Evolutionary conservation across 179 eudicot species (phyloP), one percentile per base, ranked within the genome.

Genomic region (Silene noctiflora): DNA sequence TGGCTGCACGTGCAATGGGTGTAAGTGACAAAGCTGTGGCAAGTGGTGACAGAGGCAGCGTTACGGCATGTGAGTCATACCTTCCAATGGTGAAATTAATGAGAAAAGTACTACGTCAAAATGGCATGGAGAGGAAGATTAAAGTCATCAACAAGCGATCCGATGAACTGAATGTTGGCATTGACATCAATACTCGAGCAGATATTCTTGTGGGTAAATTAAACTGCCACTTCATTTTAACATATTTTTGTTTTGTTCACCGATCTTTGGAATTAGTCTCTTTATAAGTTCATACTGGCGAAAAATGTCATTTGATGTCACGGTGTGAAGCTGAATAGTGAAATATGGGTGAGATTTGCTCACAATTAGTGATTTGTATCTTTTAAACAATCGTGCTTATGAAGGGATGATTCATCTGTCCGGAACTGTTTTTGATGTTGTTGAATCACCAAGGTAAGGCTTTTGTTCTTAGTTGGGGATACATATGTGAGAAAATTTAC

Each of bases 81-180:
- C 96, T 94, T 85, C 98, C 98, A 0, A 94, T 94, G 98, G 86
- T 90, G 12, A 94, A 94, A 79, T 75, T 94, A 85, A 88, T 88
- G 98, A 79, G 86, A 72, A 91, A 88, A 84, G 90, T 91, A 61
- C 60, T 90, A 71, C 92, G 87, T 33, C 76, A 75, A 75, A 94
- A 94, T 84, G 84, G 83, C 72, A 82, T 94, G 91, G 86, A 86
- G 67, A 83, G 77, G 69, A 91, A 81, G 46, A 82, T 94, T 14
- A 85, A 86, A 33, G 72, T 94, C 67, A 80, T 91, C 76, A 86
- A 90, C 85, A 94, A 91, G 87, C 88, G 98, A 75, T 91, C 97
- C 0, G 98, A 94, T 84, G 97, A 94, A 75, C 76, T 91, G 71
- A 83, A 83, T 83, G 84, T 89, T 78, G 96, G 96, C 16, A 71